These are phyloP conservation scores for Periconia sp. DNA, from an alignment of 2,329 filamentous ascomycete genomes.

Conservation along the genomic window DNA sequence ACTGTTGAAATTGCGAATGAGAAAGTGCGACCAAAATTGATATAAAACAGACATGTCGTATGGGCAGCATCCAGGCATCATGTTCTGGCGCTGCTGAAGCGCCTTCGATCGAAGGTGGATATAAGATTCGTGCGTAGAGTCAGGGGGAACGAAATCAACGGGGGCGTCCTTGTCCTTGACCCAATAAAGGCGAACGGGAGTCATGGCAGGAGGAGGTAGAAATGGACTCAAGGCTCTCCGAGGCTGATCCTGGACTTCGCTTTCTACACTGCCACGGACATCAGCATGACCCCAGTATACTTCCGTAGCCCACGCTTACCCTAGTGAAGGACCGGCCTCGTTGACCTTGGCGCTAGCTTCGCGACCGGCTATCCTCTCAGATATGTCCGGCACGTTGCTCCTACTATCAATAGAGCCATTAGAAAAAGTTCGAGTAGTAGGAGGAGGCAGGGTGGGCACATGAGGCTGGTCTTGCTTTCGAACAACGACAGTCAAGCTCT, in stretches of 20 bases:
- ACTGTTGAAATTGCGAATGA: constrained; percentile 75
- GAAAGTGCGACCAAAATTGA: constrained; percentile 76
- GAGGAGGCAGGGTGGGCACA: constrained; percentile 38
- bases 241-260: constrained; percentile 23
- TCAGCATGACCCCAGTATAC: constrained; percentile 24
- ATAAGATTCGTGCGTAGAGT: constrained; percentile 57
- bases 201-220: constrained; percentile 17
- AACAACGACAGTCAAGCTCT: constrained; percentile 60
- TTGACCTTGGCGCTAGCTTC: constrained; percentile 45
- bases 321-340: constrained; percentile 38
- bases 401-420: constrained; percentile 63
- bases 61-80: constrained; percentile 53
- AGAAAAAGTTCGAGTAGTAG: constrained; percentile 56
- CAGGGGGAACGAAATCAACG: constrained; percentile 50
- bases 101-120: constrained; percentile 56
- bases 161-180: constrained; percentile 56
- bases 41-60: constrained; percentile 71
- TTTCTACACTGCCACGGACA: constrained; percentile 25
- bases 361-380: constrained; percentile 48
- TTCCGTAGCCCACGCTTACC: constrained; percentile 34
- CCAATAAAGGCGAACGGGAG: constrained; percentile 52
- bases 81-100: constrained; percentile 55
- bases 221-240: constrained; percentile 26
- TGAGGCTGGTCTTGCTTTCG: constrained; percentile 46
- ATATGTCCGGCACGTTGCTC: constrained; percentile 55